A percentile compares a stretch with the other conserved stretches of the same genome.
phyloP scores from a whole-genome alignment of 768 basidiomycete species.

The Macrolepiota albuminosa region DNA sequence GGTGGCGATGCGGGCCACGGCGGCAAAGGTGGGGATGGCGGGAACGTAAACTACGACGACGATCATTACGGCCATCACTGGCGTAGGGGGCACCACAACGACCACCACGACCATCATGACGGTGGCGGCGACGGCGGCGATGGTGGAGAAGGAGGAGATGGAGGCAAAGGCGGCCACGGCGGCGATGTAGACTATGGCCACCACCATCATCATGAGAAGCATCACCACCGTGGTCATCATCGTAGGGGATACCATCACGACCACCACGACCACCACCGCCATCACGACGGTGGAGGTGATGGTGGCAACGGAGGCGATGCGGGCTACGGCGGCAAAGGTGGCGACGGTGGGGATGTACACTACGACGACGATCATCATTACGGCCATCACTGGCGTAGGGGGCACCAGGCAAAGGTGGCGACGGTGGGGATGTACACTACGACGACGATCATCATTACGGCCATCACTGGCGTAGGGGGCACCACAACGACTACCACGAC shows the following conservation, averaged over 20 bases:
- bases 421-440: not conserved
- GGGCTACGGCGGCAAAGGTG: too few species aligned
- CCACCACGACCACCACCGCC: not conserved
- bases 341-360: too few species aligned
- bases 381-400: too few species aligned
- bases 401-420: not conserved
- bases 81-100: not conserved
- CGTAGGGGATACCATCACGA: not conserved
- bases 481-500: not conserved
- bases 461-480: not conserved
- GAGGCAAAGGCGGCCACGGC: not conserved
- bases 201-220: not conserved
- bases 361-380: too few species aligned
- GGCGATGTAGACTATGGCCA: not conserved
- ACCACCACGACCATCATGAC: not conserved
- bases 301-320: too few species aligned
- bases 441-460: not conserved
- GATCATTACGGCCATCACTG: not conserved
- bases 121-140: not conserved
- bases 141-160: not conserved
- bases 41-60: not conserved
- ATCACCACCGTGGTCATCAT: not conserved
- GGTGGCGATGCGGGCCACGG: constrained; percentile 2
- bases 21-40: not conserved
- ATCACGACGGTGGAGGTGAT: too few species aligned